Evolutionary conservation across 306 rosid genomes (phyloP).

Genomic region (Sicyos baderoa): DNA sequence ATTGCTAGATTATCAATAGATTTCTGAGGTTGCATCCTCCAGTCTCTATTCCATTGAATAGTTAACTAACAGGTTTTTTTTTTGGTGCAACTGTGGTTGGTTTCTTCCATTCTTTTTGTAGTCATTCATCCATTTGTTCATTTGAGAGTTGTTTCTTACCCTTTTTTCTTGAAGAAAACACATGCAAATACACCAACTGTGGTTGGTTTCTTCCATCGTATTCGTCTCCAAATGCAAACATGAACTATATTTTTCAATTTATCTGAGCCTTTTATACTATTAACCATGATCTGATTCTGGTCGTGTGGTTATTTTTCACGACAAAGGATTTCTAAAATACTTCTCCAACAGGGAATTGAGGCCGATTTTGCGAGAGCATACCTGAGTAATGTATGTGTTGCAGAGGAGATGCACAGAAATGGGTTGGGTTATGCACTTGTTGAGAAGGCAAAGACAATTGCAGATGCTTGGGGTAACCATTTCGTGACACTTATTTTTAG

Average conservation of each 20-base stretch:
- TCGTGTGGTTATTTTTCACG: background rate
- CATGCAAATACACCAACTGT: background rate
- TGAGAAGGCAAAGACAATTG: slow-evolving; percentile 69
- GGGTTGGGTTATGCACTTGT: slow-evolving; percentile 72
- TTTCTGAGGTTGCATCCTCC: background rate
- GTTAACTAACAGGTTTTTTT: background rate
- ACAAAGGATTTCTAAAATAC: background rate
- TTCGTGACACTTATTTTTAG: background rate
- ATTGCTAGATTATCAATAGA: background rate
- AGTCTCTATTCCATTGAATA: background rate
- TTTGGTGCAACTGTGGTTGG: background rate
- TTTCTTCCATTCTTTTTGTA: background rate
- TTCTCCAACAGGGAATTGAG: slow-evolving; percentile 40
- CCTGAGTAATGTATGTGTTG: slow-evolving; percentile 91
- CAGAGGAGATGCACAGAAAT: slow-evolving; percentile 65
- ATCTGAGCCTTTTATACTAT: background rate
- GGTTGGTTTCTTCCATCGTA: too few species aligned
- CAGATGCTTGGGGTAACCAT: slow-evolving; percentile 73
- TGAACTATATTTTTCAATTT: background rate
- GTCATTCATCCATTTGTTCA: background rate
- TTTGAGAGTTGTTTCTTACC: background rate
- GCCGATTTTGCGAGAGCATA: slow-evolving; percentile 79
- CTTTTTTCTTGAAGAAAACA: background rate
- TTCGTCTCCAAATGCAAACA: background rate
- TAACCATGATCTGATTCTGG: background rate